These are phyloP conservation scores for Mycena olivaceomarginata DNA, from an alignment of 768 basidiomycete species.

Conservation along the genomic window DNA sequence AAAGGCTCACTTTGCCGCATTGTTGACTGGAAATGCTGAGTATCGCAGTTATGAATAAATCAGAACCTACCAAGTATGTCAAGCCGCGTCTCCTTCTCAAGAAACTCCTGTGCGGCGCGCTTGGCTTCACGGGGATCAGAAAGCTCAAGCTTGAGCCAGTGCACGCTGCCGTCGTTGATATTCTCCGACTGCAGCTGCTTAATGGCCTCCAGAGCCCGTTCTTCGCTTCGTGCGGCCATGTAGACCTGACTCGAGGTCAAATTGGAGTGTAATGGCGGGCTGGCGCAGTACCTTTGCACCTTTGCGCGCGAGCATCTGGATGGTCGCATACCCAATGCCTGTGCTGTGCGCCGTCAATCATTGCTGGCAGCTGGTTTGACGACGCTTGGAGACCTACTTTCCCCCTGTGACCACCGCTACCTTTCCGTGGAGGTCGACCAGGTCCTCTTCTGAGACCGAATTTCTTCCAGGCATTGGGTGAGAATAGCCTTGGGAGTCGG, in stretches of 20 bases:
- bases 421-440: slow-evolving; percentile 66
- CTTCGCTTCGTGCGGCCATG: slow-evolving; percentile 57
- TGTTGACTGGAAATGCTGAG: slow-evolving; percentile 42
- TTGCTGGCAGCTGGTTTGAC: no score
- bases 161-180: slow-evolving; percentile 53
- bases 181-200: slow-evolving; percentile 56
- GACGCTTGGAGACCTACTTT: slow-evolving; percentile 55
- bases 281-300: slow-evolving; percentile 62
- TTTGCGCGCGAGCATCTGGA: slow-evolving; percentile 44
- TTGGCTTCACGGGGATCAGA: slow-evolving; percentile 58
- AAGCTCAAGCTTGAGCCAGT: slow-evolving; percentile 62
- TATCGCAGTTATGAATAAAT: not conserved
- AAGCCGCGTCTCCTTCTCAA: slow-evolving; percentile 60
- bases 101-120: slow-evolving; percentile 57
- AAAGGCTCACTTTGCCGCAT: slow-evolving; percentile 45
- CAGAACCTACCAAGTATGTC: slow-evolving; percentile 62
- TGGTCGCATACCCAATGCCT: slow-evolving; percentile 60
- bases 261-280: not conserved
- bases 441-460: slow-evolving; percentile 59
- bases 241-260: slow-evolving; percentile 39
- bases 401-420: slow-evolving; percentile 71
- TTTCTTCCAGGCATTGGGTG: slow-evolving; percentile 35
- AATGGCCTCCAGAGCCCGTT: slow-evolving; percentile 56
- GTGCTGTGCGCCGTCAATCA: slow-evolving; percentile 41
- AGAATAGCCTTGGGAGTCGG: no score